These are phyloP conservation scores for Rhizoctonia solani DNA, from an alignment of 1,284 basidiomycete genomes.

Conservation along the genomic window DNA sequence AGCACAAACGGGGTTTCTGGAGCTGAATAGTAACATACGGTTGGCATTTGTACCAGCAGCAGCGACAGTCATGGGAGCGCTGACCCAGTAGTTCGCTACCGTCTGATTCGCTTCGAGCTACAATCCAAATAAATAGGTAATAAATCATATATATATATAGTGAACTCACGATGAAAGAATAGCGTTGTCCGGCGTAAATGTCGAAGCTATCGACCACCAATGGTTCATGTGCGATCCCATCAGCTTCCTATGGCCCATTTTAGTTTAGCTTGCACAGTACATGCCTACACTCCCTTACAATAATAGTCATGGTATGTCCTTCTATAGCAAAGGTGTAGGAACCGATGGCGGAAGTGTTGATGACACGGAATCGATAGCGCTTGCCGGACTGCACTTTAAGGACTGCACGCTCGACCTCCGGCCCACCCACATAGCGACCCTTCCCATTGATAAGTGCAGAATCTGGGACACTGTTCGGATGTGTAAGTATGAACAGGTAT, in stretches of 20 bases:
- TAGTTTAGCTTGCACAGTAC: background rate
- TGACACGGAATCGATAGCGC: conserved; percentile 19
- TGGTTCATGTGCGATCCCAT: conserved; percentile 20
- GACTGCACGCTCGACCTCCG: conserved; percentile 5
- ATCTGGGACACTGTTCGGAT: conserved; percentile 7
- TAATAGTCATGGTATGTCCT: conserved; percentile 17
- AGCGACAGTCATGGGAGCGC: conserved; percentile 22
- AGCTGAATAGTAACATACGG: background rate
- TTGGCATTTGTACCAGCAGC: conserved; percentile 13
- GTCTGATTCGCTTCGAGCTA: conserved; percentile 22
- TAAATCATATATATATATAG: background rate
- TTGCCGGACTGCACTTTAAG: conserved; percentile 4
- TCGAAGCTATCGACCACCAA: conserved; percentile 26
- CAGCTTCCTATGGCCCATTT: conserved; percentile 10
- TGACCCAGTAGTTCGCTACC: conserved; percentile 23
- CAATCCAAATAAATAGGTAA: background rate
- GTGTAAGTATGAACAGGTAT: background rate
- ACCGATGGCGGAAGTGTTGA: conserved; percentile 19
- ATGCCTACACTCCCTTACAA: background rate
- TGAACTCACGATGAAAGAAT: conserved; percentile 6
- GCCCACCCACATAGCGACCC: conserved; percentile 20
- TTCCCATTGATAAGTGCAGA: conserved; percentile 29
- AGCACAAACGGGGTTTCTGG: background rate
- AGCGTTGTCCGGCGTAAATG: conserved; percentile 22
- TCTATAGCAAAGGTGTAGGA: conserved; percentile 23